Percentiles rank a stretch among this genome's conserved stretches.
Evolutionary conservation across 2,329 filamentous ascomycete species (phyloP).

Genomic region (Calonectria pseudoturangicola): DNA sequence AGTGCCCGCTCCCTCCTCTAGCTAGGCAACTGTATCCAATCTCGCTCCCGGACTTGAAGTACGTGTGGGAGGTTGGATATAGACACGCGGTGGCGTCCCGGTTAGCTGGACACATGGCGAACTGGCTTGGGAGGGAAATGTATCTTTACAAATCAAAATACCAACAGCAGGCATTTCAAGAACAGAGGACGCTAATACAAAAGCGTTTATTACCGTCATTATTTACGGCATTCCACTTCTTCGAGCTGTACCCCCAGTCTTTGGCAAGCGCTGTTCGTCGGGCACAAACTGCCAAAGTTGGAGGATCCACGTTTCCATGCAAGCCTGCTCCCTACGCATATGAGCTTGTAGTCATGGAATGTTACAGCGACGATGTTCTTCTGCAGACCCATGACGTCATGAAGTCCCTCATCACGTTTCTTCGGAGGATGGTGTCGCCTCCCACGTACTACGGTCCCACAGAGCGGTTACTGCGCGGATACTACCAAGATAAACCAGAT

Average conservation of each 20-base stretch:
- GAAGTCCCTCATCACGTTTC: background rate
- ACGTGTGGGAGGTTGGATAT: background rate
- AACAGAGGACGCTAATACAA: background rate
- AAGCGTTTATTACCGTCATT: background rate
- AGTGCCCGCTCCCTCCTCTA: slow-evolving; percentile 11
- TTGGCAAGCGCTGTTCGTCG: background rate
- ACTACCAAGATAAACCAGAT: background rate
- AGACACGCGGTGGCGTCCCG: slow-evolving; percentile 3
- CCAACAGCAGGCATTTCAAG: slow-evolving; percentile 8
- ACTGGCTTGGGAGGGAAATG: slow-evolving; percentile 6
- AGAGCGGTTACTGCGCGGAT: background rate
- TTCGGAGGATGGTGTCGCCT: slow-evolving; percentile 7
- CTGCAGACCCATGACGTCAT: slow-evolving; percentile 2
- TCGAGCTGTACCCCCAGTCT: background rate
- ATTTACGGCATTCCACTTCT: slow-evolving; percentile 12
- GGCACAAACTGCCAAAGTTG: background rate
- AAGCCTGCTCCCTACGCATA: background rate
- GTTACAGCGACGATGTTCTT: background rate
- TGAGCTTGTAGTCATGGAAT: background rate
- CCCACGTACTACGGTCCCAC: slow-evolving; percentile 3
- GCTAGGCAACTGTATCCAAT: background rate
- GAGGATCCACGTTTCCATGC: background rate
- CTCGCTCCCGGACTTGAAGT: background rate
- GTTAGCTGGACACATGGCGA: slow-evolving; percentile 3
- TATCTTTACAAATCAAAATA: slow-evolving; percentile 6